A percentile compares a stretch with the other conserved stretches of the same genome.
These are phyloP conservation scores for Tulasnella sp. DNA, from an alignment of 768 basidiomycete genomes.

Conservation along the genomic window DNA sequence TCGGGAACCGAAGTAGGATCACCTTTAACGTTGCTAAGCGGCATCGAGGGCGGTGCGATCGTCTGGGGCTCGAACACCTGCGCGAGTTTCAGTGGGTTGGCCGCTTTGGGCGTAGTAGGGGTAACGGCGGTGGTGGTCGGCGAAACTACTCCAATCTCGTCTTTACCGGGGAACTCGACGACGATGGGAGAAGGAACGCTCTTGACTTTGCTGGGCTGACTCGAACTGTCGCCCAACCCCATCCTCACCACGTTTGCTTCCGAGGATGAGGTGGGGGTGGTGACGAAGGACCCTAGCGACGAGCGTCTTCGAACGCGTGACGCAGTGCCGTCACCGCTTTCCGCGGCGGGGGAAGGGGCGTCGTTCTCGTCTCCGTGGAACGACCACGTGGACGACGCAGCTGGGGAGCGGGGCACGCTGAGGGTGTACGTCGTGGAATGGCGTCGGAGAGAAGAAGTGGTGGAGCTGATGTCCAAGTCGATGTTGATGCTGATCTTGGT, in stretches of 20 bases:
- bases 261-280: too few species aligned
- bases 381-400: not conserved
- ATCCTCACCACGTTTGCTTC: not conserved
- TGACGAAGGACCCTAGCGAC: not conserved
- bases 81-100: not conserved
- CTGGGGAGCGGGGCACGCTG: not conserved
- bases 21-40: not conserved
- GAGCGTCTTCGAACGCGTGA: not conserved
- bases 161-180: not conserved
- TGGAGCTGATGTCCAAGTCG: not conserved
- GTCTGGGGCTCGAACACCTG: not conserved
- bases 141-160: not conserved
- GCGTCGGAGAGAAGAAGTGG: not conserved
- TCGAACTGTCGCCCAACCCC: not conserved
- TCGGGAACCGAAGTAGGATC: not conserved
- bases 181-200: not conserved
- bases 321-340: not conserved
- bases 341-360: not conserved
- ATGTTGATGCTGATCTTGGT: constrained; percentile 3
- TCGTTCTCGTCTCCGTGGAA: constrained; percentile 10
- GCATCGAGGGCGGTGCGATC: not conserved
- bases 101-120: not conserved
- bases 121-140: not conserved
- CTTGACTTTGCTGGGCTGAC: not conserved
- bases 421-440: not conserved